Conservation (phyloP, 345 rosid species). For the Carallia brachiata region DNA sequence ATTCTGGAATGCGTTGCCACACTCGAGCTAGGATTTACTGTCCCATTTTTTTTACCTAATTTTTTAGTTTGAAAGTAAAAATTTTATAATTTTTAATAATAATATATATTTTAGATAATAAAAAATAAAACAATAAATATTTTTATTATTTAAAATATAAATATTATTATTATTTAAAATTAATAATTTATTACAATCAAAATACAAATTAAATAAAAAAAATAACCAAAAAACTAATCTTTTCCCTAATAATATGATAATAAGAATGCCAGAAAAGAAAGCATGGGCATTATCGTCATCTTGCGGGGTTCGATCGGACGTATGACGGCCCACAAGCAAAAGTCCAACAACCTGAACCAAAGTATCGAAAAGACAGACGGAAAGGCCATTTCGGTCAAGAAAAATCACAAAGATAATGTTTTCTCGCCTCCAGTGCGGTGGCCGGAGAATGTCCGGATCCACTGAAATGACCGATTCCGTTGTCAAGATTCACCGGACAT, state of each 20-base stretch:
- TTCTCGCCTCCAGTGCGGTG: background rate
- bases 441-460: slow-evolving; percentile 23
- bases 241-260: background rate
- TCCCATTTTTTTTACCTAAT: too few species aligned
- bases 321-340: too few species aligned
- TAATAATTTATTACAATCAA: too few species aligned
- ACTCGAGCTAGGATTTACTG: too few species aligned
- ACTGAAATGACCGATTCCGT: slow-evolving; percentile 13
- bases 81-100: too few species aligned
- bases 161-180: too few species aligned
- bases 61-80: too few species aligned
- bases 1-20: background rate
- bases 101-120: too few species aligned
- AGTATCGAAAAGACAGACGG: background rate
- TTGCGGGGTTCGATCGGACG: background rate
- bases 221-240: too few species aligned
- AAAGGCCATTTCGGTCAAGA: slow-evolving; percentile 12
- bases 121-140: too few species aligned
- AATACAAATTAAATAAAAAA: too few species aligned
- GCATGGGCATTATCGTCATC: slow-evolving; percentile 34
- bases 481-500: slow-evolving; percentile 4
- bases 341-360: background rate
- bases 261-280: slow-evolving; percentile 7
- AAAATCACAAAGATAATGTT: background rate
- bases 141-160: too few species aligned